phyloP scores from a whole-genome alignment of 1,139 yeast species.

The Nakaseomyces uthaithaninus region DNA sequence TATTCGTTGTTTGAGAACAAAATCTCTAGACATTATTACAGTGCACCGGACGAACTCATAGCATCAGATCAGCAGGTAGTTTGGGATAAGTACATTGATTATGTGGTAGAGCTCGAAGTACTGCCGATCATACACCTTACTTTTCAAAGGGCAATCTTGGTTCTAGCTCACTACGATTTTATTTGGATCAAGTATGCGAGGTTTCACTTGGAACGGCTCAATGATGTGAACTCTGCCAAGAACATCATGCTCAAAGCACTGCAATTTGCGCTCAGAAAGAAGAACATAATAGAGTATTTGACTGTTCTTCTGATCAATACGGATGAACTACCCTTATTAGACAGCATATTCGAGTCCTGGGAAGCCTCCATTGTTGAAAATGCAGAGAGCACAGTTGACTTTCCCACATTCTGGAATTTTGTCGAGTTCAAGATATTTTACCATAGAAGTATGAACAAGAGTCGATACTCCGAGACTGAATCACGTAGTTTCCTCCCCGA shows the following conservation, averaged over 20 bases:
- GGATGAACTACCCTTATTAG: conserved; percentile 19
- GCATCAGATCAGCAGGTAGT: conserved; percentile 20
- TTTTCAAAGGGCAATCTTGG: conserved; percentile 29
- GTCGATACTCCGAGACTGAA: conserved; percentile 17
- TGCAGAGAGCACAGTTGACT: conserved; percentile 21
- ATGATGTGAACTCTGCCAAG: conserved; percentile 23
- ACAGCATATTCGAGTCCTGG: conserved; percentile 13
- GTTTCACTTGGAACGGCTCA: conserved; percentile 24
- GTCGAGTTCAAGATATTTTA: conserved; percentile 23
- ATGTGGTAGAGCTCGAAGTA: conserved; percentile 19
- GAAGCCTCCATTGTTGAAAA: conserved; percentile 14
- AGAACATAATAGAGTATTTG: conserved; percentile 19
- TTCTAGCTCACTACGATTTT: conserved; percentile 27
- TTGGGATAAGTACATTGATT: conserved; percentile 28
- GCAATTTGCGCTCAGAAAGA: conserved; percentile 20
- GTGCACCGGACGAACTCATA: conserved; percentile 25
- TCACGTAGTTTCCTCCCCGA: conserved; percentile 11
- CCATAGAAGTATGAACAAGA: conserved; percentile 12
- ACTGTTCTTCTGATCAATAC: conserved; percentile 19
- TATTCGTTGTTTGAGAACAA: conserved; percentile 29
- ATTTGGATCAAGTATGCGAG: conserved; percentile 29
- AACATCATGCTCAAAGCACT: conserved; percentile 21
- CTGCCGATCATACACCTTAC: conserved; percentile 20
- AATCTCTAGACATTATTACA: conserved; percentile 21
- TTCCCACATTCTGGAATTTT: conserved; percentile 27